Evolutionary conservation across 148 eudicot species (phyloP), one percentile per base, ranked within the genome.

Genomic region (Spergularia marina): DNA sequence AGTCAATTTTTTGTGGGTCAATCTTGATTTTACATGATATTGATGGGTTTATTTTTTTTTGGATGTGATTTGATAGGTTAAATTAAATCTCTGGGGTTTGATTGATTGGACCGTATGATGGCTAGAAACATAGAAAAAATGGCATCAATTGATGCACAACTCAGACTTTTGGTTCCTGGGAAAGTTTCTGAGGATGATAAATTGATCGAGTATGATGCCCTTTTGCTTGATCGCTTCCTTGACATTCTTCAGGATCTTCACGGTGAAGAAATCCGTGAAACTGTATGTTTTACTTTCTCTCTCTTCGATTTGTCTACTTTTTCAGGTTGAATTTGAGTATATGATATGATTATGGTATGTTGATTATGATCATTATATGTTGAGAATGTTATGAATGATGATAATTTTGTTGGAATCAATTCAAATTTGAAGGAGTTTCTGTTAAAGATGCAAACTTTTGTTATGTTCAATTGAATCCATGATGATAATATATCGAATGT

Each of bases 151-250:
- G 96, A 91, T 66, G 92, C 96, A 0, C 96, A 91, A 56, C 76
- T 87, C 77, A 85, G 96, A 83, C 84, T 81, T 25, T 80, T 91
- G 79, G 92, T 85, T n/a, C 96, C 96, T 20, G 83, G 78, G 2
- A 91, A 89, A 78, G 89, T 91, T 0, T 91, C 96, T 1, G 96
- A 91, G 59, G 96, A 91, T 81, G 96, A 91, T 71, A 91, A 91
- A 82, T 84, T 91, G 77, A 84, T 91, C 23, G 96, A 91, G 82
- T 91, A 91, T 74, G 96, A 91, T 82, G 92, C 96, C 56, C 77
- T 91, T 80, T 73, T 91, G 54, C 60, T 91, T 74, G 96, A 91
- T 84, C 89, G 92, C 10, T 91, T 91, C 71, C 92, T 91, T 51
- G 96, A 91, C 74, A 89, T 91, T 74, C 87, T 91, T 56, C 96